Base-by-base conservation (phyloP, 805 yeast genomes). In the Zygotorulaspora sp. region DNA sequence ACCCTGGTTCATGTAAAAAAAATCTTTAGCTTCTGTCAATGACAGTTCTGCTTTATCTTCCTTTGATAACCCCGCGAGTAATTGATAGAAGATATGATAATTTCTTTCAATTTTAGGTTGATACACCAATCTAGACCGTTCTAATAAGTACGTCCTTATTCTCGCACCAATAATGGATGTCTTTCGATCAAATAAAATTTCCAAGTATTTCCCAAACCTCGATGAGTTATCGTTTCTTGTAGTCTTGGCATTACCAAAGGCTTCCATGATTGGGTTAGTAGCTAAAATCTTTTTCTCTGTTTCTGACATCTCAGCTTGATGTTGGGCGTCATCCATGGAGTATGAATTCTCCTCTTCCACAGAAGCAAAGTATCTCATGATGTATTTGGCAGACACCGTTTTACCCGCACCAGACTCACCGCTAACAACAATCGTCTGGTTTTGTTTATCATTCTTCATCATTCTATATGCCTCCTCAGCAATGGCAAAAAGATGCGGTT, bases 341-440 rank as follows among this genome's bases (percentile, higher is more conserved):
- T 34, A 35, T n/a, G 61, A 57, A 33, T 49, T 52, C 15, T 50
- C 53, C 29, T 66, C 69, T 57, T 90, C 97, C 13, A 92, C 96
- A 11, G 95, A 80, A 3, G 98, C 97, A 63, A 90, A 90, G 63
- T 89, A 90, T 61, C 97, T 78, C 98, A 90, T 90, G 48, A 90
- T 90, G 63, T 85, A 92, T 62, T 92, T 92, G 28, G 98, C 98
- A 45, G 94, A 80, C 24, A 92, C 97, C 3, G 98, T 92, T 57
- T 90, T 92, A 62, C 98, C 98, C 20, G 98, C 97, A 62, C 98
- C 98, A 6, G 96, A 86, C 64, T 90, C 98, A 65, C 98, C 98
- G 52, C 90, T 80, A 12, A 90, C 97, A 14, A 90, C 96, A 46
- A 90, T 89, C 1, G 98, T 90, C 66, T 90, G 98, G 65, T 92